Evolutionary conservation across 2,329 filamentous ascomycete species (phyloP), one percentile per base, ranked within the genome.

Genomic region (Colletotrichum viniferum): DNA sequence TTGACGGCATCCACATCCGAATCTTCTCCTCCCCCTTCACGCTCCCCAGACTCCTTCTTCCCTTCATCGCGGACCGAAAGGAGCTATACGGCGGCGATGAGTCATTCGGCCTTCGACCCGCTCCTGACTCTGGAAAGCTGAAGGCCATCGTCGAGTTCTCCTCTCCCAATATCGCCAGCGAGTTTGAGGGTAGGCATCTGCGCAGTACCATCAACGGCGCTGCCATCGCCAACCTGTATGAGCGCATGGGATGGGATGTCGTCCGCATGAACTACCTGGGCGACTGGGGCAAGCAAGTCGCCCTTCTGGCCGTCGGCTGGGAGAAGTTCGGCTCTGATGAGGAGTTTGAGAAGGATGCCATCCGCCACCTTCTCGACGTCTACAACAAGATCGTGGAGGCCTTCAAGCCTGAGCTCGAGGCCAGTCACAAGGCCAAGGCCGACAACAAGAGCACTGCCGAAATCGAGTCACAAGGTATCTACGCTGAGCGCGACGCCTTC

Each of bases 201-300:
- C 89, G 94, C 79, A 94, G 92, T 80, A 96, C 94, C 66, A 94
- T 96, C 77, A 94, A 95, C 72, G 94, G 94, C 58, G 92, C 92
- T 34, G 95, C 94, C 82, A 84, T 95, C 24, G 87, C 92, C 26
- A 95, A 95, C 79, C 82, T 95, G 4, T 94, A 95, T 81, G 87
- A 92, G 79, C 87, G 84, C 21, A 90, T 91, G 66, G 94, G 93
- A 24, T 95, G 93, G 92, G 90, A 95, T 43, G 93, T 95, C 1
- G 83, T 91, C 60, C 88, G 91, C 28, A 89, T 95, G 86, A 95
- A 95, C 84, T 96, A 95, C 80, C 88, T 95, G 1, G 94, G 94
- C 43, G 94, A 96, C 81, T 96, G 94, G 94, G 94, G 94, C 28
- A 94, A 94, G 83, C 93, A 94, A 80, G 94, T 90, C 63, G 89